Base-by-base conservation (phyloP, 176 grass and related monocot species). In the Aegilops tauschii region DNA sequence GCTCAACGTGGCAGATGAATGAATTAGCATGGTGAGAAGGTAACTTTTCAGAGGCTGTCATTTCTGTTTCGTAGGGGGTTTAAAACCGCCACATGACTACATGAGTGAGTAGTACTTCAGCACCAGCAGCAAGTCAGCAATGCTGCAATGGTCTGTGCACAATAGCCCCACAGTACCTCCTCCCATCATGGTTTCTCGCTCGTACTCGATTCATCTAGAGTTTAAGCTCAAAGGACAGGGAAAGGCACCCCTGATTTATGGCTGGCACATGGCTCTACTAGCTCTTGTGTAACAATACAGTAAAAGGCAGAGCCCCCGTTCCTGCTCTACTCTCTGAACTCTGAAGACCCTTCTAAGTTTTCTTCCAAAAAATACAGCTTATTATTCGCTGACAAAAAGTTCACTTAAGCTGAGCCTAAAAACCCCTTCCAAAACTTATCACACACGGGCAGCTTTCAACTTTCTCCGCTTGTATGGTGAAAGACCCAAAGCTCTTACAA, bases 231-330 rank as follows among this genome's bases (percentile, higher is more conserved):
- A 40, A 71, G 85, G 77, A 91, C 70, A 36, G 3, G 69, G 29
- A 52, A 81, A 76, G 69, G 63, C 77, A 70, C 72, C 77, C 64
- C 36, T 49, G 77, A 49, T 85, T 81, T 81, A 77, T 88, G 70
- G 70, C 54, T 21, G 64, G 63, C 82, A 87, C 86, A 85, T 91
- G 86, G 17, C 45, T 83, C 59, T 40, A 25, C 35, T 52, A 65
- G 66, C 12, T 47, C 44, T 44, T 44, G 42, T 45, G 42, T 3
- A 45, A 45, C 12, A 45, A 12, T 45, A 12, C 3, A 45, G 11
- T 16, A 47, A 14, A 61, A 47, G 64, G 25, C 72, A 18, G 36
- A 56, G 77, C 1, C 35, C 64, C 31, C 78, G 62, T 52, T 52
- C 49, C 14, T 52, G 14, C 49, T 17, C 49, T 17, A 52, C 39